Base-by-base conservation (phyloP, 2,329 filamentous ascomycete species). In the Cadophora sp. region DNA sequence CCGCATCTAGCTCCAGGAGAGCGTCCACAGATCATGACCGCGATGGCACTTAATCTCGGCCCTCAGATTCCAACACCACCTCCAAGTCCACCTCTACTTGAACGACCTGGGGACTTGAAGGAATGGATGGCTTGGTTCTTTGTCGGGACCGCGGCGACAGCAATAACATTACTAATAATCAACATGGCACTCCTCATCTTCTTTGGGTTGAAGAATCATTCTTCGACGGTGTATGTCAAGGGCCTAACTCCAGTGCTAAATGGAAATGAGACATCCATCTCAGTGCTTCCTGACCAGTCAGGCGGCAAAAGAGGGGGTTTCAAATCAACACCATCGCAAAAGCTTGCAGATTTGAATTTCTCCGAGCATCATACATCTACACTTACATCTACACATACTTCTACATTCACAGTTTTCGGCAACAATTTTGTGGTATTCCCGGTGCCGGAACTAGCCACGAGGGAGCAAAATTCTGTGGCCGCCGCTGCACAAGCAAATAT, bases 1-100 rank as follows among this genome's bases (percentile, higher is more conserved):
- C 58, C 58, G 6, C 58, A 60, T 60, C 41, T 60, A 30, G 22
- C 43, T 60, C 18, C 58, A 8, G 58, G 58, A 1, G 41, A 60
- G n/a, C 14, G 8, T 5, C 22, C 43, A 48, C 58, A 60, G 11
- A 47, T 60, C 3, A 36, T 60, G 58, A 47, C 41, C 8, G 58
- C 41, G 1, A 58, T 1, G 13, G 33, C 20, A 11, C 18, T 43
- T 1, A 41, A 41, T 24, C 20, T 58, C 4, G 20, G 55, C 4
- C 33, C 36, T 13, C 33, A 58, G 14, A 36, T 39, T 22, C 36
- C 55, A 13, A 41, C 33, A 5, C 55, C 33, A 18, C 55, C 55
- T 14, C 55, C 55, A 41, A 58, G 33, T 43, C 55, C 55, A 6
- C 33, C 55, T 16, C 55, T 58, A 24, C 55, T 58, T 41, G 55